Base-by-base conservation (phyloP, 2,329 filamentous ascomycete genomes). In the Fusarium cicatricum region DNA sequence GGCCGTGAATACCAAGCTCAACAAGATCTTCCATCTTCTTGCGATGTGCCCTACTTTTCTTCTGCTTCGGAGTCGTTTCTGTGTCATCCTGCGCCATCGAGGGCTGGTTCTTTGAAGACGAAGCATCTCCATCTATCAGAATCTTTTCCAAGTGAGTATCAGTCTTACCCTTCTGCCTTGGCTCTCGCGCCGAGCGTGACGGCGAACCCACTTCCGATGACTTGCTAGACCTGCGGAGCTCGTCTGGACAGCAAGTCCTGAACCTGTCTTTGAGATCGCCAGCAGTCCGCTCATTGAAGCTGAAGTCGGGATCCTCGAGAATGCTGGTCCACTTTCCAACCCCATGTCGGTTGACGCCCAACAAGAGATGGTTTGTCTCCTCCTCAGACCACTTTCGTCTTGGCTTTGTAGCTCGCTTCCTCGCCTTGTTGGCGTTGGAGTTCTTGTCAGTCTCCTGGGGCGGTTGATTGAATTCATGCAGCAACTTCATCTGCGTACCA, bases 321-420 rank as follows among this genome's bases (percentile, higher is more conserved):
- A 89, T 89, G 51, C 78, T 82, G 9, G 84, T 87, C 86, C 86
- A 89, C 64, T 84, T 85, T 32, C 86, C 86, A 9, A 89, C 82
- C 1, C 86, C 86, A 65, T 89, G 81, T 28, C 83, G 82, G 64
- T 81, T 81, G 23, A 88, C 86, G 0, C 85, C 86, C 3, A 86
- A 74, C 12, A 89, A 71, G 9, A 89, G 75, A 60, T 86, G 80
- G 44, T 83, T 86, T 2, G 86, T 89, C 70, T 89, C 86, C 52
- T 85, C 81, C 57, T 88, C 84, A 0, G 84, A 83, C 86, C 86
- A 89, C 63, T 86, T 87, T 46, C 82, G 79, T 54, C 86, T 78
- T 2, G 83, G 80, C 64, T 85, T 87, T 7, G 81, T 79, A 11
- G 82, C 81, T 36, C 82, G 80, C 64, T 83, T 79, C 66, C 83